phyloP scores from a whole-genome alignment of 2,329 filamentous ascomycete genomes.

The Talaromyces amestolkiae region DNA sequence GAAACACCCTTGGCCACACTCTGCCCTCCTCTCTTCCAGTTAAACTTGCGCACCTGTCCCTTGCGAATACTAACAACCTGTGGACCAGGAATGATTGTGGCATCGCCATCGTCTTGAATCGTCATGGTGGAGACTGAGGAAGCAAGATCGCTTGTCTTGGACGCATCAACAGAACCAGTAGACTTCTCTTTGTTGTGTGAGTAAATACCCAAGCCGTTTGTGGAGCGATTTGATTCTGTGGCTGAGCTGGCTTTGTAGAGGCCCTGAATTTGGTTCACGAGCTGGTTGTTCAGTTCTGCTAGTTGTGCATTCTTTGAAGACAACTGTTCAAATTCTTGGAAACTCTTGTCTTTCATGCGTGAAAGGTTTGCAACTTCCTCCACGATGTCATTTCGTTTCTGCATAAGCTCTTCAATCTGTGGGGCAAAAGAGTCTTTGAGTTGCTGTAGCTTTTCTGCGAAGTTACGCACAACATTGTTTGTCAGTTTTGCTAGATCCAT shows the following conservation, averaged over 20 bases:
- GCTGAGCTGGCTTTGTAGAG: constrained; percentile 72
- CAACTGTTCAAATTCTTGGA: constrained; percentile 92
- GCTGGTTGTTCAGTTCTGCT: constrained; percentile 89
- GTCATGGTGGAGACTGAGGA: constrained; percentile 56
- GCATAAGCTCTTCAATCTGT: constrained; percentile 83
- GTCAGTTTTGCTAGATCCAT: constrained; percentile 73
- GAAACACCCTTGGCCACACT: constrained; percentile 90
- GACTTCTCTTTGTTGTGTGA: constrained; percentile 53
- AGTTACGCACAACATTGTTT: constrained; percentile 60
- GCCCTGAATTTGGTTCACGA: constrained; percentile 91
- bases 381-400: constrained; percentile 77
- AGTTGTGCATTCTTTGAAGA: constrained; percentile 93
- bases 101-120: constrained; percentile 65
- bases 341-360: constrained; percentile 84
- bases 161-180: constrained; percentile 42
- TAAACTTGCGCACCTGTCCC: constrained; percentile 92
- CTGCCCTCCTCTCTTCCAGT: constrained; percentile 97
- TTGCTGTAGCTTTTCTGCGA: constrained; percentile 60
- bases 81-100: constrained; percentile 66
- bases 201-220: constrained; percentile 63
- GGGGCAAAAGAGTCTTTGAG: constrained; percentile 76
- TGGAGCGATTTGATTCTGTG: constrained; percentile 30
- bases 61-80: constrained; percentile 95
- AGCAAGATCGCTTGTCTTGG: constrained; percentile 52
- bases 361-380: constrained; percentile 82